phyloP scores from a whole-genome alignment of 441 rosid genomes.

The Pelargonium cotyledonis region DNA sequence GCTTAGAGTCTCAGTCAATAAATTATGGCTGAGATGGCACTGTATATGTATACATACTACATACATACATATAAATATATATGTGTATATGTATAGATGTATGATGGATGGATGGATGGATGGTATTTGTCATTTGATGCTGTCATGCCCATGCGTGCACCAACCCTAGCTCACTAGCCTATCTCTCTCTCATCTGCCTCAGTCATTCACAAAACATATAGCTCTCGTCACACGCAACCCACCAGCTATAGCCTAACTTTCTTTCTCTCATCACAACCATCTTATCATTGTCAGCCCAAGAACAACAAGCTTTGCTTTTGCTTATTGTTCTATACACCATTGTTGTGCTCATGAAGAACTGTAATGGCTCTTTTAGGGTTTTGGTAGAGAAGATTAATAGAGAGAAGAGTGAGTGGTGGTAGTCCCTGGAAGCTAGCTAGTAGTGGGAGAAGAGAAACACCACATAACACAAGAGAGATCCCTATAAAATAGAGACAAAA shows the following conservation, averaged over 20 bases:
- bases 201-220: neutral
- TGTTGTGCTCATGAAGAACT: neutral
- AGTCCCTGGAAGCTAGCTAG: neutral
- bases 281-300: neutral
- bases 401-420: neutral
- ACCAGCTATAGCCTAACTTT: neutral
- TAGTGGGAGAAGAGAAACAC: neutral
- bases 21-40: too few species aligned
- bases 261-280: neutral
- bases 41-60: too few species aligned
- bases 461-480: neutral
- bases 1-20: too few species aligned
- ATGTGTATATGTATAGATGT: too few species aligned
- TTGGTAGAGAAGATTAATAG: neutral
- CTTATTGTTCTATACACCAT: too few species aligned
- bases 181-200: neutral
- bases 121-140: neutral
- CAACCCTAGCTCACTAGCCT: neutral
- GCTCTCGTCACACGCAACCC: neutral
- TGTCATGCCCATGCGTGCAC: slow-evolving; percentile 3
- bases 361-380: neutral
- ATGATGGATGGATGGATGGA: slow-evolving; percentile 1
- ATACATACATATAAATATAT: too few species aligned
- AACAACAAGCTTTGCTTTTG: too few species aligned
- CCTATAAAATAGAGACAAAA: neutral